phyloP scores from a whole-genome alignment of 2,329 filamentous ascomycete genomes.

The Aspergillus udagawae region DNA sequence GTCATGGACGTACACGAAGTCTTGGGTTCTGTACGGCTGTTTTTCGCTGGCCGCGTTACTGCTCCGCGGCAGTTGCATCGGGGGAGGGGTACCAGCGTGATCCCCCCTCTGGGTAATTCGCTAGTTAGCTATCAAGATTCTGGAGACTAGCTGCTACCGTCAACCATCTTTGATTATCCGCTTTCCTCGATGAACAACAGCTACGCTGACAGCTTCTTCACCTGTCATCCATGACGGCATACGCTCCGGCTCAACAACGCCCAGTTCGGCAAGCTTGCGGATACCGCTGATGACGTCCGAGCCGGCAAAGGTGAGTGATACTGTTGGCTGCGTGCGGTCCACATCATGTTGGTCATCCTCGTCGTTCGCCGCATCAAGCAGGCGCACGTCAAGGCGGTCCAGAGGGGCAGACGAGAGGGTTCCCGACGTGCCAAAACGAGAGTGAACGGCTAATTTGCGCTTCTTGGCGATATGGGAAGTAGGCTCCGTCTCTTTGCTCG shows the following conservation, averaged over 20 bases:
- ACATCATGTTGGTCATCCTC: slow-evolving; percentile 6
- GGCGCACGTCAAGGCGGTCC: slow-evolving; percentile 48
- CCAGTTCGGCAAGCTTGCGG: slow-evolving; percentile 70
- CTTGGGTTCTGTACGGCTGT: no score
- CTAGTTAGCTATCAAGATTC: background rate
- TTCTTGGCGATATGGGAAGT: slow-evolving; percentile 49
- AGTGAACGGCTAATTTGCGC: slow-evolving; percentile 58
- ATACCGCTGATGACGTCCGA: slow-evolving; percentile 77
- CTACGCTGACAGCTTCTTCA: slow-evolving; percentile 73
- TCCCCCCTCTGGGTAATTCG: background rate
- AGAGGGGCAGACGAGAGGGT: slow-evolving; percentile 31
- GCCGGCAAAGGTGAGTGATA: slow-evolving; percentile 65
- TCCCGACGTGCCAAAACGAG: slow-evolving; percentile 65
- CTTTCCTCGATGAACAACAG: slow-evolving; percentile 61
- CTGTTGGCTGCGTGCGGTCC: slow-evolving; percentile 13
- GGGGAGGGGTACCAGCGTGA: background rate
- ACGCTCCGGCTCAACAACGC: slow-evolving; percentile 64
- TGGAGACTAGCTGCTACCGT: slow-evolving; percentile 4
- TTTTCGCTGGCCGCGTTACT: background rate
- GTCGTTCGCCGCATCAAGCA: slow-evolving; percentile 39
- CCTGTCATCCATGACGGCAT: slow-evolving; percentile 93
- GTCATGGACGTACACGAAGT: background rate
- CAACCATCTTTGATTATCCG: slow-evolving; percentile 19
- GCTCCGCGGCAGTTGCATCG: background rate
- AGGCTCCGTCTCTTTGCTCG: background rate